A percentile compares a stretch with the other conserved stretches of the same genome.
Evolutionary conservation across 2,329 filamentous ascomycete species (phyloP).

Genomic region (Lecanicillium sp.): DNA sequence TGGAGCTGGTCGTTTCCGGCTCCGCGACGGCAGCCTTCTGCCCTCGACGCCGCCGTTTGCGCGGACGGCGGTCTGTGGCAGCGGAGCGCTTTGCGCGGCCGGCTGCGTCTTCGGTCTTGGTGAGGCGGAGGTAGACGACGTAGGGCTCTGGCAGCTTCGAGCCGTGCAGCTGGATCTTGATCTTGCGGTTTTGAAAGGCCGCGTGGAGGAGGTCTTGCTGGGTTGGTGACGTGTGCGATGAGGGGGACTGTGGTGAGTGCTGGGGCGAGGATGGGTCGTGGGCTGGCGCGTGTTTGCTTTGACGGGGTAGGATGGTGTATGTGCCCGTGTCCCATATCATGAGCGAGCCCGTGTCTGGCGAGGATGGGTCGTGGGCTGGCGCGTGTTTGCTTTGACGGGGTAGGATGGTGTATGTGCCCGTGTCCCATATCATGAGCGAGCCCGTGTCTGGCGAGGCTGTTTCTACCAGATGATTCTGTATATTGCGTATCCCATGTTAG

Average conservation of each 20-base stretch:
- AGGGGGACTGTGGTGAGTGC: constrained; percentile 13
- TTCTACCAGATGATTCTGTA: constrained; percentile 53
- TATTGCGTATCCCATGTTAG: no score
- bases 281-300: constrained; percentile 22
- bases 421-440: constrained; percentile 56
- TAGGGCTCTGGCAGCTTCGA: constrained; percentile 44
- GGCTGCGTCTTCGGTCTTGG: constrained; percentile 31
- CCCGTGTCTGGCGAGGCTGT: constrained; percentile 41
- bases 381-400: constrained; percentile 29
- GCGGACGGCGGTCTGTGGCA: constrained; percentile 1
- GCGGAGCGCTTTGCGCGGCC: constrained; percentile 19
- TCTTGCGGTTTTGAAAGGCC: constrained; percentile 48
- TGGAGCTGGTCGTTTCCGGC: constrained; percentile 17
- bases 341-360: constrained; percentile 48
- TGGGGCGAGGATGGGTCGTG: constrained; percentile 23
- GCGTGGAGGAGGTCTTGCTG: constrained; percentile 40
- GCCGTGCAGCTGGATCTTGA: constrained; percentile 47
- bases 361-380: constrained; percentile 21
- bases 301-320: constrained; percentile 44
- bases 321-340: constrained; percentile 57
- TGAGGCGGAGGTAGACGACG: constrained; percentile 47
- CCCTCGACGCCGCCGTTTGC: constrained; percentile 3
- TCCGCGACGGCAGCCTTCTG: background rate
- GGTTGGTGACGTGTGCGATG: constrained; percentile 17
- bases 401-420: constrained; percentile 49